Base-by-base conservation (phyloP, 495 filamentous ascomycete species). In the Penicillium angulare region DNA sequence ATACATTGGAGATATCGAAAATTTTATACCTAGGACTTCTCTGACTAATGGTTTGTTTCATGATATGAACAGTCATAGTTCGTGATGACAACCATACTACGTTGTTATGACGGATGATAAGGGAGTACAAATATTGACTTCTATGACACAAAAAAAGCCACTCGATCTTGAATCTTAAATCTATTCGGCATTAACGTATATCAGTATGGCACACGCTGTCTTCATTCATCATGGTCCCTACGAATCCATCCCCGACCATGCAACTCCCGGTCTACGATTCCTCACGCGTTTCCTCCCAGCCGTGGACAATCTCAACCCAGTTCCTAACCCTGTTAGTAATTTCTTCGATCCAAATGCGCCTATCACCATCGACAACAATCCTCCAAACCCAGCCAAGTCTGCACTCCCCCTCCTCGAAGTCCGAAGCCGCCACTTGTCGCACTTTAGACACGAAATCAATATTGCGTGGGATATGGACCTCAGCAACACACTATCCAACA, bases 391-490 rank as follows among this genome's bases (percentile, higher is more conserved):
- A 2, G 53, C 43, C 10, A 13, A 22, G 5, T 16, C 27, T 7
- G 52, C 49, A 13, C 15, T 57, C 2, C 47, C 60, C 13, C 32
- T 61, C 9, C 47, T 66, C 10, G 50, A 63, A 50, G 40, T 60
- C 9, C 47, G 59, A 13, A 44, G 53, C 29, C 55, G 40, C 3
- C 50, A 63, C 12, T 35, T 60, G 8, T 24, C 48, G 5, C 21
- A 43, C 6, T 56, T 63, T 36, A 53, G 51, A 16, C 59, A 60
- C 18, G 20, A 62, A 3, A 9, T 63, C 5, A 41, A 67, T 43
- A 39, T 57, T 8, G 53, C 56, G 13, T 67, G 64, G 64, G 64
- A 67, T 35, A 58, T 65, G 16, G 56, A 60, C 15, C 40, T 58
- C 0, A 41, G 15, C 3, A 10, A n/a, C 0, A 43, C 38, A 12